These are phyloP conservation scores for Batkoa obscura DNA, from an alignment of 371 early-diverging fungal genomes.

Conservation along the genomic window DNA sequence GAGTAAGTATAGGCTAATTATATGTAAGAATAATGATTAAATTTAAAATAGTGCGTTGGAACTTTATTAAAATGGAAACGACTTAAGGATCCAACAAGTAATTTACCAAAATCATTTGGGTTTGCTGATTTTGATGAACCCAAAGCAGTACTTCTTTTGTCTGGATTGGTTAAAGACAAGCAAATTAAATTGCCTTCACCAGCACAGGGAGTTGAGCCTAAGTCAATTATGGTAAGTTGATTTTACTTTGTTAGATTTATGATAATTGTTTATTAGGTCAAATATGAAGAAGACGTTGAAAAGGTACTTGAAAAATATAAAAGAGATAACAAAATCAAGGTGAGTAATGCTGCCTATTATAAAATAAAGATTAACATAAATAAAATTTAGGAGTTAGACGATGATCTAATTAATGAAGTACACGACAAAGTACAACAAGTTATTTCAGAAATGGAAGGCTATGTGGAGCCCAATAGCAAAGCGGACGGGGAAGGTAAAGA, in stretches of 20 bases:
- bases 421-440: no score
- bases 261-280: neutral
- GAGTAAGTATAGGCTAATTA: slow-evolving; percentile 19
- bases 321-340: neutral
- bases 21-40: neutral
- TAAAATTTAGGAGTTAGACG: neutral
- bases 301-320: neutral
- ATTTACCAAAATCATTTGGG: slow-evolving; percentile 56
- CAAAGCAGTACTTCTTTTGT: slow-evolving; percentile 38
- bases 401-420: no score
- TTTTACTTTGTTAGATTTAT: neutral
- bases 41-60: slow-evolving; percentile 30
- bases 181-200: slow-evolving; percentile 32
- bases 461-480: no score
- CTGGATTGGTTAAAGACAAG: slow-evolving; percentile 31
- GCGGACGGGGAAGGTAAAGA: no score
- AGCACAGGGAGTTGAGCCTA: slow-evolving; percentile 23
- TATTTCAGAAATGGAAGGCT: no score
- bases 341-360: neutral
- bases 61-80: slow-evolving; percentile 48
- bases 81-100: slow-evolving; percentile 34
- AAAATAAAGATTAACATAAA: neutral
- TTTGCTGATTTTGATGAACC: slow-evolving; percentile 60
- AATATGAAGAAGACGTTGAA: neutral
- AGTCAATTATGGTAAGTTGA: slow-evolving; percentile 30